Evolutionary conservation across 768 basidiomycete species (phyloP).

Genomic region (Gloeopeniophorella convolvens): DNA sequence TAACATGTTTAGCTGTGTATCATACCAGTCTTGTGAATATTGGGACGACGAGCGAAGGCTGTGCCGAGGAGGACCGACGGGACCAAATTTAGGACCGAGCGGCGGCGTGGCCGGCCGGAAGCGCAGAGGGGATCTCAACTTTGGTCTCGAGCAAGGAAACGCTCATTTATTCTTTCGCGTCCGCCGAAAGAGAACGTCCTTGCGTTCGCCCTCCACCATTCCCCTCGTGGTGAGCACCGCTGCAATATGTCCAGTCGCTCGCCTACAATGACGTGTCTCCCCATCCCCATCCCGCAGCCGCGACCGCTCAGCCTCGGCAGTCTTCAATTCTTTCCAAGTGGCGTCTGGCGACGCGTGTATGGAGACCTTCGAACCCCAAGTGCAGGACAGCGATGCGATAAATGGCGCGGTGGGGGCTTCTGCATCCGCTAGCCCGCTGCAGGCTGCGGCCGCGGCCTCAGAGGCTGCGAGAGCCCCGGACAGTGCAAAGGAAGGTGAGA

Average conservation of each 20-base stretch:
- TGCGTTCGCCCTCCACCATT: background rate
- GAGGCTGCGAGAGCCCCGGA: conserved; percentile 14
- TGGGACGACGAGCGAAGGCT: no score
- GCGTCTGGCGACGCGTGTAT: conserved; percentile 79
- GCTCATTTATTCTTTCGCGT: no score
- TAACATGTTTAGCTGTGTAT: background rate
- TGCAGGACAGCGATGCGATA: conserved; percentile 40
- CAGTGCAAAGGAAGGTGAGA: conserved; percentile 11
- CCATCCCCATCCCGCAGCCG: background rate
- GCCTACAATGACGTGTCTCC: background rate
- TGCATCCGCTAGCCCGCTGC: conserved; percentile 12
- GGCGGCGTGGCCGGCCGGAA: conserved; percentile 5
- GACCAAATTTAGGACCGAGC: conserved; percentile 11
- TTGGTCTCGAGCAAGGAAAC: no score
- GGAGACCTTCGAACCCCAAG: conserved; percentile 56
- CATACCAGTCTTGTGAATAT: background rate
- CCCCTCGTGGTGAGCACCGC: conserved; percentile 10
- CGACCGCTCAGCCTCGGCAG: background rate
- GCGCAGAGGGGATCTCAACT: no score
- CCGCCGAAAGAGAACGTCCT: background rate
- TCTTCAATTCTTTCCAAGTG: conserved; percentile 17
- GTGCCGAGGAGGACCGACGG: background rate
- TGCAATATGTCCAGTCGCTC: background rate
- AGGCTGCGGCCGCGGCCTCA: conserved; percentile 2
- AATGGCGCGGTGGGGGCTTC: conserved; percentile 24